These are phyloP conservation scores for Syzygium aromaticum DNA, from an alignment of 345 rosid species.

Conservation along the genomic window DNA sequence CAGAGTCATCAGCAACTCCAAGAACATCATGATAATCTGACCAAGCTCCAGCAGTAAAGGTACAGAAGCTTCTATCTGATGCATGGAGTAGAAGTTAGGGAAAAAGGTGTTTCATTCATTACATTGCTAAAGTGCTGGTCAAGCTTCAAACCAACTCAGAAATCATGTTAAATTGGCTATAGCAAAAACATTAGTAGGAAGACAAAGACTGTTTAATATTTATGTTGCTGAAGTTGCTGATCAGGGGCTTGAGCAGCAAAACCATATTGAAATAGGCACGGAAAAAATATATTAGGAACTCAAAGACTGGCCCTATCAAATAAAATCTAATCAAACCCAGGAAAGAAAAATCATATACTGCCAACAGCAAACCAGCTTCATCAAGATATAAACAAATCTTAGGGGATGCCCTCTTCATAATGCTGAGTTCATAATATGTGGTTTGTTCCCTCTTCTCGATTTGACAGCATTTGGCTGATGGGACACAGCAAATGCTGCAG, in stretches of 20 bases:
- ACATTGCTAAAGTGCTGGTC: neutral
- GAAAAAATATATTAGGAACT: neutral
- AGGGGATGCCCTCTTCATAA: neutral
- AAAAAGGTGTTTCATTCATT: neutral
- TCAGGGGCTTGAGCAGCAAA: neutral
- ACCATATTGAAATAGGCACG: neutral
- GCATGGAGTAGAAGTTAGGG: conserved; percentile 15
- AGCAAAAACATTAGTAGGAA: neutral
- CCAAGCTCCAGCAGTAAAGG: conserved; percentile 73
- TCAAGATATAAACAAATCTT: neutral
- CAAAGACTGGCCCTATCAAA: neutral
- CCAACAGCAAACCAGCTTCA: neutral
- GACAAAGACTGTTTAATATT: neutral
- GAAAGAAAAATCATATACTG: neutral
- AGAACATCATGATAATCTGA: conserved; percentile 77
- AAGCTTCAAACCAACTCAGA: neutral
- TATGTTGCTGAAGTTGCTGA: neutral
- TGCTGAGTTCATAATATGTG: neutral
- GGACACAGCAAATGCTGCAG: neutral
- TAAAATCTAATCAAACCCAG: neutral
- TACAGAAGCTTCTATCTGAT: conserved; percentile 40
- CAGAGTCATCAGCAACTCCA: conserved; percentile 61
- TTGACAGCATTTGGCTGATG: neutral
- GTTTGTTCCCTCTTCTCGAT: neutral
- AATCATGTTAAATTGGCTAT: neutral